A percentile compares a stretch with the other conserved stretches of the same genome.
phyloP scores from a whole-genome alignment of 331 rosid genomes.

The Quercus tomentella region DNA sequence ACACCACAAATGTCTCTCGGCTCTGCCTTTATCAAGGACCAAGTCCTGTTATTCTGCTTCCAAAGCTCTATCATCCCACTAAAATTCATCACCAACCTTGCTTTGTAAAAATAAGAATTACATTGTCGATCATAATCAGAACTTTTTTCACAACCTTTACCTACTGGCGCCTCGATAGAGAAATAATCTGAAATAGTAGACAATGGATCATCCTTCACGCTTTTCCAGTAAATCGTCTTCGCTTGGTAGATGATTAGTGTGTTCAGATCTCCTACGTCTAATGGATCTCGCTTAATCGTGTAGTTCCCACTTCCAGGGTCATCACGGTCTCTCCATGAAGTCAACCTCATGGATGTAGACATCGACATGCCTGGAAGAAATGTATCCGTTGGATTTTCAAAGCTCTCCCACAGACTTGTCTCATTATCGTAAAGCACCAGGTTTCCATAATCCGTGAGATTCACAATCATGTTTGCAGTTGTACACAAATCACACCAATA shows the following conservation, averaged over 20 bases:
- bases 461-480: neutral
- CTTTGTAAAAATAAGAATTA: no score
- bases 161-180: no score
- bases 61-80: neutral
- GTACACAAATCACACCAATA: neutral
- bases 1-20: slow-evolving; percentile 24
- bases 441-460: slow-evolving; percentile 53
- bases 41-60: neutral
- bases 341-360: slow-evolving; percentile 33
- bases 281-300: slow-evolving; percentile 33
- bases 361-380: slow-evolving; percentile 61
- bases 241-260: slow-evolving; percentile 20
- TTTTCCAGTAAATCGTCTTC: slow-evolving; percentile 35
- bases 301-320: slow-evolving; percentile 46
- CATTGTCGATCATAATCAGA: no score
- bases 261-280: neutral
- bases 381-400: slow-evolving; percentile 59
- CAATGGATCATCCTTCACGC: neutral
- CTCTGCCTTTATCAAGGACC: neutral
- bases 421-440: slow-evolving; percentile 19
- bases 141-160: no score
- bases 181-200: neutral
- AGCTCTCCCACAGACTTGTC: slow-evolving; percentile 45
- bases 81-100: neutral
- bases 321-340: slow-evolving; percentile 32